phyloP scores from a whole-genome alignment of 2,329 filamentous ascomycete genomes.

The Aureobasidium sp. region DNA sequence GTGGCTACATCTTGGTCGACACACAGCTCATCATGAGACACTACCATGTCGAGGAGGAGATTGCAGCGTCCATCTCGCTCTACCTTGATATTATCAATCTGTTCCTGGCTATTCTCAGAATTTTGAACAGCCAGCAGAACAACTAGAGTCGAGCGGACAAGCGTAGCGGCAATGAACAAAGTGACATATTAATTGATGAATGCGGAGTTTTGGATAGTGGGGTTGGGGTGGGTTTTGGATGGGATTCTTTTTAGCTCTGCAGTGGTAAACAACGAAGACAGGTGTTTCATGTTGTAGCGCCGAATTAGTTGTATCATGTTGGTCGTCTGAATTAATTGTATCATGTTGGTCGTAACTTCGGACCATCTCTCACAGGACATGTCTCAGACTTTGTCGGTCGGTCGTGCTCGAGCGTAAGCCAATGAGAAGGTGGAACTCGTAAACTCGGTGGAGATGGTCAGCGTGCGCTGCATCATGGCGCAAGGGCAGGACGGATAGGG shows the following conservation, averaged over 20 bases:
- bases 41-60: slow-evolving; percentile 97
- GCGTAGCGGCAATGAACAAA: neutral
- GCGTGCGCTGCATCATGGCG: neutral
- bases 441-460: neutral
- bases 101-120: slow-evolving; percentile 90
- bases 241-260: neutral
- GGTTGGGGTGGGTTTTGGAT: neutral
- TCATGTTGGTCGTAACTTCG: neutral
- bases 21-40: slow-evolving; percentile 93
- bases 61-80: slow-evolving; percentile 79
- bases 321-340: neutral
- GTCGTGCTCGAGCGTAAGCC: neutral
- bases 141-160: slow-evolving; percentile 50
- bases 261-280: neutral
- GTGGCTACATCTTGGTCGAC: slow-evolving; percentile 88
- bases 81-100: slow-evolving; percentile 97
- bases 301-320: neutral
- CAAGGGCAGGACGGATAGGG: neutral
- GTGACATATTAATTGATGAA: neutral
- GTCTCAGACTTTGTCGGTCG: neutral
- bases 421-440: neutral
- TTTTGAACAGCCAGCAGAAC: slow-evolving; percentile 91
- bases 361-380: neutral
- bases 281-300: neutral
- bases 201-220: neutral